phyloP scores from a whole-genome alignment of 2,329 filamentous ascomycete genomes.

The Xylogone sp. region DNA sequence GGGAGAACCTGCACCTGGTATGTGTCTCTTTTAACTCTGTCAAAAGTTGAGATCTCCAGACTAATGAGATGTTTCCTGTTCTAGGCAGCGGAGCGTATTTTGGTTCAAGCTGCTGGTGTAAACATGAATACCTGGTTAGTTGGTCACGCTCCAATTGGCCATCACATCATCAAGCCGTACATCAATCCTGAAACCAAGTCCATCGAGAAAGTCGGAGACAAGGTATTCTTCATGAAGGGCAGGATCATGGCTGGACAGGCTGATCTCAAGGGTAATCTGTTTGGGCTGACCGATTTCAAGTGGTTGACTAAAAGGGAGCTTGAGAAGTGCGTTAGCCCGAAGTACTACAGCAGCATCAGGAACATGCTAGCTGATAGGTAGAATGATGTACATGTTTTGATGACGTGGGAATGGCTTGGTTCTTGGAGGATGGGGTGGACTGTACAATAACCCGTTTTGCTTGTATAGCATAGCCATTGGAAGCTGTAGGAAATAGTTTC shows the following conservation, averaged over 20 bases:
- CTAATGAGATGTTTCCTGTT: not conserved
- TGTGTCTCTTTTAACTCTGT: constrained; percentile 29
- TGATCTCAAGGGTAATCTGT: constrained; percentile 66
- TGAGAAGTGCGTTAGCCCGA: constrained; percentile 55
- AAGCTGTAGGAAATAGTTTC: not conserved
- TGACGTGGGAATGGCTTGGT: not conserved
- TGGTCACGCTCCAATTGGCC: constrained; percentile 82
- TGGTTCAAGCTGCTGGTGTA: constrained; percentile 72
- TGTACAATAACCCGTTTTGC: not conserved
- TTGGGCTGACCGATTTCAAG: constrained; percentile 77
- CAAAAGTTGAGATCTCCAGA: not conserved
- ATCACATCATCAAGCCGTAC: constrained; percentile 58
- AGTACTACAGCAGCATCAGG: constrained; percentile 72
- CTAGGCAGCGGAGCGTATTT: constrained; percentile 77
- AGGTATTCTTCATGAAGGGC: constrained; percentile 94
- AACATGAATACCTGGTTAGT: constrained; percentile 99
- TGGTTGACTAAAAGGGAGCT: constrained; percentile 94
- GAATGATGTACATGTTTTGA: constrained; percentile 6
- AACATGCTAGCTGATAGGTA: constrained; percentile 83
- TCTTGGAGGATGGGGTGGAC: not conserved
- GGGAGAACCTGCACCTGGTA: constrained; percentile 82
- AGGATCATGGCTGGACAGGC: constrained; percentile 97
- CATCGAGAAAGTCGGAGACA: constrained; percentile 57
- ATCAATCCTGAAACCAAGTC: constrained; percentile 37
- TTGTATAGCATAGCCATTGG: not conserved